Base-by-base conservation (phyloP, 495 filamentous ascomycete genomes). In the Elaphomyces granulatus region DNA sequence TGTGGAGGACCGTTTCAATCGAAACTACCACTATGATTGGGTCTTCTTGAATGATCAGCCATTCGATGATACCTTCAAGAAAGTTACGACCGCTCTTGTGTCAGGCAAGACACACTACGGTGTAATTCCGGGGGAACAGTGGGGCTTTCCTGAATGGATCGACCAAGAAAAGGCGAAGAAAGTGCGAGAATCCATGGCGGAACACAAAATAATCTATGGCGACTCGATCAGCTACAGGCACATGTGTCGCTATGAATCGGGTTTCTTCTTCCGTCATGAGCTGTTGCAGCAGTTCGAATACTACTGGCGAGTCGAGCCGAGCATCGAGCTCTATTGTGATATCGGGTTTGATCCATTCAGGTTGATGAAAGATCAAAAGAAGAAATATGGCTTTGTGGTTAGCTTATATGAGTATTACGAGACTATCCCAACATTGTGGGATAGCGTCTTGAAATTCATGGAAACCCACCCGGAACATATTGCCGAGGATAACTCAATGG, bases 1-100 rank as follows among this genome's bases (percentile, higher is more conserved):
- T 46, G 77, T 98, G 23, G 90, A 98, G 62, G 90, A 98, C 55
- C 81, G 90, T 46, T 96, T 98, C 76, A 98, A 98, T 61, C 74
- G 77, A 47, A 80, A 86, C 37, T 96, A 80, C 60, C 79, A 95
- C 65, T 98, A 98, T 59, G 90, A 96, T 54, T 98, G 90, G 90
- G 92, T 98, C 19, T 98, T 98, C 66, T 60, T 98, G 46, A 98
- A 98, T 58, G 84, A 92, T 52, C 74, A 80, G 54, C 77, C 79
- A 2, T 92, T 92, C 51, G 80, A 88, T 51, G 79, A 83, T 1
- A 73, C 75, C 8, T 98, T 98, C 66, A 96, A 84, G 61, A 87
- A 82, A 52, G 72, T 98, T 41, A 98, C 90, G 12, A 77, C 75
- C 8, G 74, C 83, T 3, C 69, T 98, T 23, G 79, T 86, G n/a